Percentiles rank a stretch among this genome's conserved stretches.
phyloP scores from a whole-genome alignment of 768 basidiomycete genomes.

The Lactarius tabidus region DNA sequence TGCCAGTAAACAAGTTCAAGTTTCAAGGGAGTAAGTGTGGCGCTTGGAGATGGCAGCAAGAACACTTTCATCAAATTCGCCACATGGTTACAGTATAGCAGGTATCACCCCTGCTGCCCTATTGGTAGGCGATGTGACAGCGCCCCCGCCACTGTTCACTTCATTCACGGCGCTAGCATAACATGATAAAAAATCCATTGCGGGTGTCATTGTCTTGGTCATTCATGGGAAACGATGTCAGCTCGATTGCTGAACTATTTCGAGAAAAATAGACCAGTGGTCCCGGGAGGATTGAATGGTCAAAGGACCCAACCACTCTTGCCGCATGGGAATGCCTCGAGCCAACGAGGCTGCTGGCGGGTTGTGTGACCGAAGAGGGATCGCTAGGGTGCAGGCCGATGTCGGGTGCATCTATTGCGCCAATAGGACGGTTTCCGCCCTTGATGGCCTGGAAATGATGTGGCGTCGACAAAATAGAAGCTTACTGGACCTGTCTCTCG shows the following conservation, averaged over 20 bases:
- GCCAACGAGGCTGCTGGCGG: not conserved
- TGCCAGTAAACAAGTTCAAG: too few species aligned
- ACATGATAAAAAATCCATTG: slow-evolving; percentile 88
- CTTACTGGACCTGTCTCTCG: slow-evolving; percentile 29
- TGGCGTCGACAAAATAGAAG: slow-evolving; percentile 44
- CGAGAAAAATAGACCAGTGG: slow-evolving; percentile 57
- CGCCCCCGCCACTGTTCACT: slow-evolving; percentile 88
- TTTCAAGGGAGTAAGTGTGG: too few species aligned
- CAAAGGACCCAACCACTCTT: slow-evolving; percentile 67
- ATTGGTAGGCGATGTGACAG: slow-evolving; percentile 93
- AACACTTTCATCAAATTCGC: too few species aligned
- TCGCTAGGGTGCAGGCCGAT: slow-evolving; percentile 25
- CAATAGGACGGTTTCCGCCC: slow-evolving; percentile 28
- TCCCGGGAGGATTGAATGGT: slow-evolving; percentile 77
- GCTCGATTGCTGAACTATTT: slow-evolving; percentile 3
- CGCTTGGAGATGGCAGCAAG: too few species aligned
- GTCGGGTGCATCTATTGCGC: slow-evolving; percentile 24
- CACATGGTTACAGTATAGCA: too few species aligned
- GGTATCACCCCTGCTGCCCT: slow-evolving; percentile 95
- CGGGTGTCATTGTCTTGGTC: slow-evolving; percentile 75
- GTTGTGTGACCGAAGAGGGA: slow-evolving; percentile 11
- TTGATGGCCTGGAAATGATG: slow-evolving; percentile 38
- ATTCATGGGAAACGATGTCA: slow-evolving; percentile 3
- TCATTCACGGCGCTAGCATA: slow-evolving; percentile 96
- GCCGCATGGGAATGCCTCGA: slow-evolving; percentile 31